These are phyloP conservation scores for Plectranthus barbatus DNA, from an alignment of 257 asterid species.

Conservation along the genomic window DNA sequence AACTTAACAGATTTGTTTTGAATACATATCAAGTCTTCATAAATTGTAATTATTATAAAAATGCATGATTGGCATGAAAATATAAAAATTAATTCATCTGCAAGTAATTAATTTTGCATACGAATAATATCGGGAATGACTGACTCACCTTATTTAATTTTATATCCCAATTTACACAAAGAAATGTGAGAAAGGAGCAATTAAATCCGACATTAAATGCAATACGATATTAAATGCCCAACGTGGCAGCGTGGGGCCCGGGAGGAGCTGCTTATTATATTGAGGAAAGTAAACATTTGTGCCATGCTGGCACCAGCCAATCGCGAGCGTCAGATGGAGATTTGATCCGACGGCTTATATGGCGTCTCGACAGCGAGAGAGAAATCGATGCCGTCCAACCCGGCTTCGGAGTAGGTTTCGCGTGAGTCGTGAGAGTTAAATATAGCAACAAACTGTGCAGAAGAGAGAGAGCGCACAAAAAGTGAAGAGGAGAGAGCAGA, in stretches of 20 bases:
- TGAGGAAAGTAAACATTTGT: constrained; percentile 43
- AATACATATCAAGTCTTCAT: no score
- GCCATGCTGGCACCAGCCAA: constrained; percentile 47
- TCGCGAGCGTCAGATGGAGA: constrained; percentile 29
- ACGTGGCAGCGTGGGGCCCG: not conserved
- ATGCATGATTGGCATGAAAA: no score
- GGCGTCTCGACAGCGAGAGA: constrained; percentile 15
- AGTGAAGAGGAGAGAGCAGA: constrained; percentile 21
- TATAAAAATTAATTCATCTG: no score
- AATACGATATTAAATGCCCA: no score
- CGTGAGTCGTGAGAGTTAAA: constrained; percentile 49
- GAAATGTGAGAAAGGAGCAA: no score
- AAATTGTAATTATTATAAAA: no score
- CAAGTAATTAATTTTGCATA: no score
- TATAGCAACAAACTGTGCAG: constrained; percentile 24
- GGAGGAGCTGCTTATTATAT: constrained; percentile 26
- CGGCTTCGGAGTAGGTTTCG: constrained; percentile 47
- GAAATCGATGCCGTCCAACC: constrained; percentile 44
- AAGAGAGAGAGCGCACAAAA: constrained; percentile 18
- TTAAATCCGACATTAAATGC: no score
- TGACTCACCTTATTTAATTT: no score
- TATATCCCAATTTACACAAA: no score
- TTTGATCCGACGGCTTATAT: constrained; percentile 27
- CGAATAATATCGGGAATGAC: no score
- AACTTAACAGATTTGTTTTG: no score